Evolutionary conservation across 352 stramenopile species (phyloP).

Genomic region (Thalassiosira mediterranea): DNA sequence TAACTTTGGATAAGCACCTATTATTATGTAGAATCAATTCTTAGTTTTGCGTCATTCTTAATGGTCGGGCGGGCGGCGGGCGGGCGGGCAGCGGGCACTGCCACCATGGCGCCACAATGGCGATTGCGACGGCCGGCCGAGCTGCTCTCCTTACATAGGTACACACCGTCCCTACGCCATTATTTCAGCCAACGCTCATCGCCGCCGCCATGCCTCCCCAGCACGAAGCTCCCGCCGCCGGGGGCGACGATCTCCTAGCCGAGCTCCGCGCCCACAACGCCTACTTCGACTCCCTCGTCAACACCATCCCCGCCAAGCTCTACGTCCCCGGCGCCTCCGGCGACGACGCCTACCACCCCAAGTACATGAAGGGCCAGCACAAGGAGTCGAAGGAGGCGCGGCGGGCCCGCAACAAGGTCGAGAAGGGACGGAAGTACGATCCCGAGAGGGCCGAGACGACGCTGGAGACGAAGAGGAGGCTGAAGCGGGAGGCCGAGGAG

Average conservation of each 20-base stretch:
- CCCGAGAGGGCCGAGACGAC: conserved; percentile 64
- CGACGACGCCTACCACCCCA: conserved; percentile 55
- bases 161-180: too few species aligned
- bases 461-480: conserved; percentile 66
- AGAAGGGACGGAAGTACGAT: conserved; percentile 75
- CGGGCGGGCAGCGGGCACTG: too few species aligned
- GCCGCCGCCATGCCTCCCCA: conserved; percentile 39
- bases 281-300: conserved; percentile 81
- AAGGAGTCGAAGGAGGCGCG: conserved; percentile 73
- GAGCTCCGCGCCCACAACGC: conserved; percentile 76
- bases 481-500: conserved; percentile 43
- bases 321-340: conserved; percentile 72
- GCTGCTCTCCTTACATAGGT: too few species aligned
- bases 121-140: too few species aligned
- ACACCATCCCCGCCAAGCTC: conserved; percentile 78
- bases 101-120: too few species aligned
- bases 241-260: conserved; percentile 27
- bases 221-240: conserved; percentile 37
- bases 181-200: too few species aligned
- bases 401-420: conserved; percentile 63
- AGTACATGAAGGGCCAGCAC: conserved; percentile 70
- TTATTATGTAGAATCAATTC: too few species aligned
- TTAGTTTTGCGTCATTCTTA: too few species aligned
- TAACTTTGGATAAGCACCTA: too few species aligned
- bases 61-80: too few species aligned